Evolutionary conservation across 345 rosid species (phyloP), one percentile per base, ranked within the genome.

Genomic region (Salix purpurea): DNA sequence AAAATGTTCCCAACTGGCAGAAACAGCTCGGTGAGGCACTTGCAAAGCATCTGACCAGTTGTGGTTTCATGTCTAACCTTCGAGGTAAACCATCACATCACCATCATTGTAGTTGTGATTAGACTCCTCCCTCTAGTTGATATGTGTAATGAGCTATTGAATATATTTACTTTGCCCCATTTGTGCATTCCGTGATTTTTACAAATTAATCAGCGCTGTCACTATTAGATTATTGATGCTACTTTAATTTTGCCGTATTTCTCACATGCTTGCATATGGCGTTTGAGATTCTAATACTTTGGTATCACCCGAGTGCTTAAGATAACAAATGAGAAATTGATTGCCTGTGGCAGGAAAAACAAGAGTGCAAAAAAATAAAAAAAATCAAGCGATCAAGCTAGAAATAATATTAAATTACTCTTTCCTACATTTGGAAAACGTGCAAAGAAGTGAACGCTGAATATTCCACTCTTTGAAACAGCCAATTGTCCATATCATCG

Each of bases 31-130:
- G 99, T 50, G 97, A 92, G 82, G 86, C 89, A 70, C 96, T 96
- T 81, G 98, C 99, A 0, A 88, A 84, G 83, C 99, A 96, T 71
- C 86, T 96, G 60, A 96, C 95, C 2, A 88, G 58, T 76, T 90
- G 98, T 75, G 99, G 99, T 44, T 96, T 96, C 87, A 76, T 79
- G 37, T 92, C 99, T 67, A 88, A 88, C 69, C 91, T 83, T 81
- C 90, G 98, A 84, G 98, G 99, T 93, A 80, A 88, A 79, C 69
- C 44, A 18, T 30, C 69, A 71, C 50, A 30, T 72, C 26, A 34
- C 56, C 42, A 44, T 65, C 67, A 23, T 69, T 58, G 14, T 69
- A 34, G 46, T 60, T 24, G 40, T 13, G 37, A 19, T 26, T 28
- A 32, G 15, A 40, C 8, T 21, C 44, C 42, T 24, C 67, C 66